A percentile compares a stretch with the other conserved stretches of the same genome.
Conservation (phyloP, 2,329 filamentous ascomycete species). For the Claviceps monticola region DNA sequence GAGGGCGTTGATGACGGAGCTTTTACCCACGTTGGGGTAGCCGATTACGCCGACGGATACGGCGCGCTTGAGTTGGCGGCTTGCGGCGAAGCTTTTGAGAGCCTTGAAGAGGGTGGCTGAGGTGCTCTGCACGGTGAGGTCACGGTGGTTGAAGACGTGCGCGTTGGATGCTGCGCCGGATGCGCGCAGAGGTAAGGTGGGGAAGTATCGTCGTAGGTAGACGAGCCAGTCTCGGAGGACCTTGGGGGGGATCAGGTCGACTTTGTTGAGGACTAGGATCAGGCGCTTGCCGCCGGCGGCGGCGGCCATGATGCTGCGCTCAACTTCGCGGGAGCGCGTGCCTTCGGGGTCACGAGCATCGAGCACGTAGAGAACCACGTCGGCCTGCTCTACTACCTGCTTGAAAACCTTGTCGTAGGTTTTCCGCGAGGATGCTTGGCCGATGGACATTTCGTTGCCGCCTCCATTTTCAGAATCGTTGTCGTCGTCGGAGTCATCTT, state of each 20-base stretch:
- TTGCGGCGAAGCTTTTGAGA: slow-evolving; percentile 75
- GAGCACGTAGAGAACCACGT: slow-evolving; percentile 85
- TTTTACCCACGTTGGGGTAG: slow-evolving; percentile 93
- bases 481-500: slow-evolving; percentile 25
- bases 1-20: slow-evolving; percentile 88
- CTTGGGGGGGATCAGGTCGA: slow-evolving; percentile 72
- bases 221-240: slow-evolving; percentile 75
- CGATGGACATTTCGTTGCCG: slow-evolving; percentile 35
- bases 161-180: slow-evolving; percentile 73
- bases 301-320: slow-evolving; percentile 82
- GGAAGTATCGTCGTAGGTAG: slow-evolving; percentile 79
- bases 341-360: slow-evolving; percentile 86
- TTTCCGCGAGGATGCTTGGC: slow-evolving; percentile 55
- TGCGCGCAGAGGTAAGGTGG: slow-evolving; percentile 77
- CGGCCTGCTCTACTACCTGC: slow-evolving; percentile 74
- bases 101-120: slow-evolving; percentile 76
- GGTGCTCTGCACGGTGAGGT: slow-evolving; percentile 75
- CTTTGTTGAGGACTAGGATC: slow-evolving; percentile 90
- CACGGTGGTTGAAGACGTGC: slow-evolving; percentile 82
- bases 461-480: slow-evolving; percentile 40
- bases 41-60: slow-evolving; percentile 88
- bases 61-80: slow-evolving; percentile 73
- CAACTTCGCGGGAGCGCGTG: slow-evolving; percentile 79
- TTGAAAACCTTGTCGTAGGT: slow-evolving; percentile 96
- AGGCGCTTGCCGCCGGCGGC: slow-evolving; percentile 72